Percentiles rank a stretch among this genome's conserved stretches.
These are phyloP conservation scores for Apiospora hydei DNA, from an alignment of 2,329 filamentous ascomycete species.

Conservation along the genomic window DNA sequence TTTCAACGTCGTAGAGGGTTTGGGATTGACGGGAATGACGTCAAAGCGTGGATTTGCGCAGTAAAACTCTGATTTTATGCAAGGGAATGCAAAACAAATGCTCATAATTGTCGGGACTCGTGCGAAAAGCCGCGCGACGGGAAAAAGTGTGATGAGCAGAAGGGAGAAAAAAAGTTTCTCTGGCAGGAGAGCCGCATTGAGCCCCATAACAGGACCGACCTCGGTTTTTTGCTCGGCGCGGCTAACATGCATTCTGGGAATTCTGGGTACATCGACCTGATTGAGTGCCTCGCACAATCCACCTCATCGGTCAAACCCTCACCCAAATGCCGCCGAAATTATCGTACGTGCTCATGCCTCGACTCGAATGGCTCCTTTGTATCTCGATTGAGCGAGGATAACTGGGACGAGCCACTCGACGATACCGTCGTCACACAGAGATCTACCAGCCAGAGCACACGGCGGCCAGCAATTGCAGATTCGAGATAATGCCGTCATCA, in stretches of 20 bases:
- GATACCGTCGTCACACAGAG: background rate
- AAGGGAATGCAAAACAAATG: background rate
- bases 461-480: background rate
- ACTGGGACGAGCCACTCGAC: background rate
- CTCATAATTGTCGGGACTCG: background rate
- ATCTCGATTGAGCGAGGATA: slow-evolving; percentile 5
- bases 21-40: slow-evolving; percentile 7
- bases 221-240: slow-evolving; percentile 37
- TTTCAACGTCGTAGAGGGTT: background rate
- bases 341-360: slow-evolving; percentile 14
- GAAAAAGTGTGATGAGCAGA: slow-evolving; percentile 10
- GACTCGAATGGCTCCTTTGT: background rate
- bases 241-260: slow-evolving; percentile 28
- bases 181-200: slow-evolving; percentile 35
- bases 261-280: background rate
- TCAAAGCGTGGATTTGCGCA: background rate
- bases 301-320: slow-evolving; percentile 24
- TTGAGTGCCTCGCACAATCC: background rate
- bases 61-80: slow-evolving; percentile 13
- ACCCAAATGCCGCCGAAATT: slow-evolving; percentile 28
- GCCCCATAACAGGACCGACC: slow-evolving; percentile 41
- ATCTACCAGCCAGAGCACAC: background rate
- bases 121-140: background rate
- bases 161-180: slow-evolving; percentile 3
- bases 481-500: background rate